Percentiles rank a stretch among this genome's conserved stretches.
Conservation (phyloP, 2,329 filamentous ascomycete genomes). For the Aureobasidium pullulans region DNA sequence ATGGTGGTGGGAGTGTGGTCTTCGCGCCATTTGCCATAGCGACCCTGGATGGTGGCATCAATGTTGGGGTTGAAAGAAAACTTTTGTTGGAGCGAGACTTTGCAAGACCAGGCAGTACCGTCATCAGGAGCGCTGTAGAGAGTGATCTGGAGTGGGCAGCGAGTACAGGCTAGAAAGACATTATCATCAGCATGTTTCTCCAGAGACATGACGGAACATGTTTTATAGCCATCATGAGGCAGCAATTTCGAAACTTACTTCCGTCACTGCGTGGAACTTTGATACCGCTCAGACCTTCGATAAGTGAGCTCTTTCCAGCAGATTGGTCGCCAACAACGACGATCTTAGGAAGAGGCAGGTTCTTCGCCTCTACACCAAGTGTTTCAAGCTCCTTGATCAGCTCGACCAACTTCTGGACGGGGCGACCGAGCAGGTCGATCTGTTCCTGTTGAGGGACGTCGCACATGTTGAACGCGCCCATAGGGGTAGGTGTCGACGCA, state of each 20-base stretch:
- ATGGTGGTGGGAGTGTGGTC: constrained; percentile 36
- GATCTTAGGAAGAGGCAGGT: constrained; percentile 65
- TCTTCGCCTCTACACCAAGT: constrained; percentile 62
- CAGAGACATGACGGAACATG: too few species aligned
- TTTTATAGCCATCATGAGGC: too few species aligned
- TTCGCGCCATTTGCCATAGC: constrained; percentile 60
- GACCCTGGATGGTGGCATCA: constrained; percentile 34
- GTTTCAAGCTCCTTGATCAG: constrained; percentile 61
- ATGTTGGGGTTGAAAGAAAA: constrained; percentile 45
- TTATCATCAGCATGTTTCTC: too few species aligned
- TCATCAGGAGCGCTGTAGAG: constrained; percentile 45
- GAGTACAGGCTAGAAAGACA: constrained; percentile 54
- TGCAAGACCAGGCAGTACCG: constrained; percentile 54
- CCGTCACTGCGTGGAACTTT: constrained; percentile 63
- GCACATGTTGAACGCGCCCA: neutral
- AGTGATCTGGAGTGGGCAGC: constrained; percentile 71
- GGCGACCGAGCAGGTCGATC: constrained; percentile 50
- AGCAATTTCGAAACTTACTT: constrained; percentile 23
- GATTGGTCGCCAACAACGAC: constrained; percentile 81
- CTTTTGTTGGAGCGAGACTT: constrained; percentile 57
- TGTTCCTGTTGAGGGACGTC: neutral
- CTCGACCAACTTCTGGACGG: constrained; percentile 58
- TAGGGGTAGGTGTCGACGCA: neutral
- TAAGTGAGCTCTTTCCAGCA: constrained; percentile 66
- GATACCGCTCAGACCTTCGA: constrained; percentile 50